Evolutionary conservation across 768 basidiomycete species (phyloP), one percentile per base, ranked within the genome.

Genomic region (Pisolithus tinctorius): DNA sequence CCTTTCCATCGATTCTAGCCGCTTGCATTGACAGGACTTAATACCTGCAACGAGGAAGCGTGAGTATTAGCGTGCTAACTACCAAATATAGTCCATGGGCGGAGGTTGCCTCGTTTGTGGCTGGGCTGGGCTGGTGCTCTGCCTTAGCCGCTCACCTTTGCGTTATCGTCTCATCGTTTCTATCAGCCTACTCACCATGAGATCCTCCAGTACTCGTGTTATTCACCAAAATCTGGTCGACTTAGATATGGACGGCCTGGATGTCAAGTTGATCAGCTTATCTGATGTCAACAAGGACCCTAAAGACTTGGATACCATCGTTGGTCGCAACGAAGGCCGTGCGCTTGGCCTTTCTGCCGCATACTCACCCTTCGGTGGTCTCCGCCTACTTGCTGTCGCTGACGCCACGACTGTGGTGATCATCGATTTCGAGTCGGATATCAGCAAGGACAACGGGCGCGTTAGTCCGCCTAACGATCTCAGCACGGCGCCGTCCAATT

Each of bases 401-500:
- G 66, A 68, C 10, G 50, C 59, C 30, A 50, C 64, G 34, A 51
- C 63, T 2, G 49, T 70, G 4, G 1, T 69, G 47, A 49, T 67
- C 38, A 52, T 68, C 40, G 52, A 69, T 29, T 65, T 70, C 13
- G 9, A 29, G 13, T 26, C 45, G 2, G 48, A 30, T 6, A 57
- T 51, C 2, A 55, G 56, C 56, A 69, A 66, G 62, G 62, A 61
- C 67, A 68, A 69, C 64, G 63, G 51, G 60, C 66, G 60, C 63
- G 68, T 27, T 63, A 57, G 42, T 6, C 51, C 60, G 3, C 53
- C 67, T 2, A n/a, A 55, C 4, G 6, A 58, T 6, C 45, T 53
- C 49, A 46, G 47, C 29, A 51, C 58, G 20, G 23, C 42, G 7
- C 66, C 66, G 1, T 56, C 58, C 16, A 60, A 59, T 53, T 68